Base-by-base conservation (phyloP, 768 basidiomycete genomes). In the Trametes meyenii region DNA sequence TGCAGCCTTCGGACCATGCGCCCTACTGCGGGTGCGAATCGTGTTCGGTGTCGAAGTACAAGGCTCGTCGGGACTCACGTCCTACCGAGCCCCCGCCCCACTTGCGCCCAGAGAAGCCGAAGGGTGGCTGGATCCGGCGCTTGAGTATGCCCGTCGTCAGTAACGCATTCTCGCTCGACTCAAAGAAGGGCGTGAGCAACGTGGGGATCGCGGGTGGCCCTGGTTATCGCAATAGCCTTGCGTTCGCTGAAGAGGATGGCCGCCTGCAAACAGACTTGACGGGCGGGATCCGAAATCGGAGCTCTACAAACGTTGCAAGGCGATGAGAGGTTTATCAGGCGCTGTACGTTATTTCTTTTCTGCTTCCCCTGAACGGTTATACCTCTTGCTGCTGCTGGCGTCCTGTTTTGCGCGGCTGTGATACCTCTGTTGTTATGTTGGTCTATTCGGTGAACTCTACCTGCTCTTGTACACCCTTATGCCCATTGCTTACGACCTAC, bases 131-230 rank as follows among this genome's bases (percentile, higher is more conserved):
- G 90, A 89, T 92, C 63, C 77, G 89, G 21, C 77, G 89, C 56
- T 70, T 92, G 60, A 92, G 90, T 66, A 89, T 92, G 87, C 89
- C 89, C 0, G 81, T 79, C 5, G 76, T 83, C 83, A 63, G 67
- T 44, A 78, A 79, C 48, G 83, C 85, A 38, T 86, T 90, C 68
- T 81, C 79, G 24, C 56, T 62, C 33, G 87, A 89, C 51, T 78
- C 80, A 52, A 83, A 81, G 75, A 80, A 78, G 66, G 70, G 71
- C 39, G 57, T 63, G 40, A 65, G 63, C 66, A 62, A 50, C 50
- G 58, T 50, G 12, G 68, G 65, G 4, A 63, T 66, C 36, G 67
- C 65, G 16, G 67, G 65, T 3, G 65, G 67, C 8, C 62, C 60
- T 8, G 65, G 67, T 1, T 64, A 62, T 29, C 56, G 69, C 17